A percentile compares a stretch with the other conserved stretches of the same genome.
Evolutionary conservation across 495 filamentous ascomycete species (phyloP).

Genomic region (Lasiosphaeris hirsuta): DNA sequence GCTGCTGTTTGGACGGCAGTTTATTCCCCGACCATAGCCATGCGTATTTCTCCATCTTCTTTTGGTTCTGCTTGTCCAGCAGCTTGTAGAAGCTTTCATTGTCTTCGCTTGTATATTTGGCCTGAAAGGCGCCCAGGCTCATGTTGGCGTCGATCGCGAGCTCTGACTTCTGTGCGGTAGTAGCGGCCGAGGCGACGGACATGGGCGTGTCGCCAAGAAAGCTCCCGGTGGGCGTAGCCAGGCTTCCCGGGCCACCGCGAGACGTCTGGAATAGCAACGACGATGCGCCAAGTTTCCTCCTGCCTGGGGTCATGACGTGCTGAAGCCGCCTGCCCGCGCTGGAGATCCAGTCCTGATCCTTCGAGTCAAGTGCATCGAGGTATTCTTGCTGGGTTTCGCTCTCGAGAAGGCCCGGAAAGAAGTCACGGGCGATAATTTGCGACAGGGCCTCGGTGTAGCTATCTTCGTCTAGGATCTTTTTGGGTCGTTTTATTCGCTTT

Average conservation of each 20-base stretch:
- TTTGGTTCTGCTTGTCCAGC: constrained; percentile 86
- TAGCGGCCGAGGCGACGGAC: constrained; percentile 47
- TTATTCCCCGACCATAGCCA: constrained; percentile 91
- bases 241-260: constrained; percentile 21
- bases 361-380: constrained; percentile 81
- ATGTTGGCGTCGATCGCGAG: constrained; percentile 69
- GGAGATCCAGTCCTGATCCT: constrained; percentile 81
- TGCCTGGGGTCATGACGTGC: constrained; percentile 77
- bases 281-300: constrained; percentile 34
- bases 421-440: constrained; percentile 94
- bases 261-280: constrained; percentile 31
- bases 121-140: constrained; percentile 79
- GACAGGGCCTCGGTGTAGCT: constrained; percentile 86
- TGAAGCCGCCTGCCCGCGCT: constrained; percentile 69
- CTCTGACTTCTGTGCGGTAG: constrained; percentile 15
- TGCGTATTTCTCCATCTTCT: constrained; percentile 72
- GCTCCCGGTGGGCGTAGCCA: constrained; percentile 45
- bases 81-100: constrained; percentile 94
- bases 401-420: constrained; percentile 89
- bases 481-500: constrained; percentile 89
- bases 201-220: constrained; percentile 65
- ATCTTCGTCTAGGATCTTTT: constrained; percentile 89
- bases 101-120: constrained; percentile 93
- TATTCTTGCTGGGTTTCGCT: constrained; percentile 86
- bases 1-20: constrained; percentile 78